These are phyloP conservation scores for Neurospora tetrasperma DNA, from an alignment of 495 filamentous ascomycete species.

Conservation along the genomic window DNA sequence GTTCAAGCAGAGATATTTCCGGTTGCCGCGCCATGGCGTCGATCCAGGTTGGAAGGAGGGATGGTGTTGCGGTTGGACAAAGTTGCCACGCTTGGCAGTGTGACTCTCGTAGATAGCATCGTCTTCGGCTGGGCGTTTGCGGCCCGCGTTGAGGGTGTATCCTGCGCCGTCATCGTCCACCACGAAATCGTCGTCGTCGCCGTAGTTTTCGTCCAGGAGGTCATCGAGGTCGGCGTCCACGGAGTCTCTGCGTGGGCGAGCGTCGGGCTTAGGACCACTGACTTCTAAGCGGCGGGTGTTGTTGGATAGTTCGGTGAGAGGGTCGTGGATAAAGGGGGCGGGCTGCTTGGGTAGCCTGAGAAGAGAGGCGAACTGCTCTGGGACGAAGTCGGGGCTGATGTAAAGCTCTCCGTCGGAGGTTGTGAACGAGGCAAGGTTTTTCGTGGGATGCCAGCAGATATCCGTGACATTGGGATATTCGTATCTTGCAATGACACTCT, in stretches of 20 bases:
- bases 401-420: conserved; percentile 85
- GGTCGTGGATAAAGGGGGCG: conserved; percentile 78
- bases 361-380: conserved; percentile 49
- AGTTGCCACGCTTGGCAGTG: conserved; percentile 33
- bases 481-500: conserved; percentile 61
- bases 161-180: conserved; percentile 94
- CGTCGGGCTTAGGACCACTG: conserved; percentile 45
- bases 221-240: conserved; percentile 38
- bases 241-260: conserved; percentile 30
- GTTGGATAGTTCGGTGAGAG: conserved; percentile 58
- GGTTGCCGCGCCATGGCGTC: conserved; percentile 89
- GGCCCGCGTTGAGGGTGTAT: conserved; percentile 59
- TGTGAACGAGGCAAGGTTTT: conserved; percentile 82
- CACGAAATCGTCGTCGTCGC: conserved; percentile 73
- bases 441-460: conserved; percentile 80
- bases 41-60: conserved; percentile 84
- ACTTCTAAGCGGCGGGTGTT: conserved; percentile 47
- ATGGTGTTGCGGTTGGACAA: conserved; percentile 61
- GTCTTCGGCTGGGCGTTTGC: conserved; percentile 55
- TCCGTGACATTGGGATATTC: conserved; percentile 74
- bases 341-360: conserved; percentile 52
- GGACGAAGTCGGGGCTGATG: conserved; percentile 72
- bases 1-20: conserved; percentile 88
- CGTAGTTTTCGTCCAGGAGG: conserved; percentile 49
- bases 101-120: conserved; percentile 27